phyloP scores from a whole-genome alignment of 2,329 filamentous ascomycete genomes.

The Colletotrichum somersetense region DNA sequence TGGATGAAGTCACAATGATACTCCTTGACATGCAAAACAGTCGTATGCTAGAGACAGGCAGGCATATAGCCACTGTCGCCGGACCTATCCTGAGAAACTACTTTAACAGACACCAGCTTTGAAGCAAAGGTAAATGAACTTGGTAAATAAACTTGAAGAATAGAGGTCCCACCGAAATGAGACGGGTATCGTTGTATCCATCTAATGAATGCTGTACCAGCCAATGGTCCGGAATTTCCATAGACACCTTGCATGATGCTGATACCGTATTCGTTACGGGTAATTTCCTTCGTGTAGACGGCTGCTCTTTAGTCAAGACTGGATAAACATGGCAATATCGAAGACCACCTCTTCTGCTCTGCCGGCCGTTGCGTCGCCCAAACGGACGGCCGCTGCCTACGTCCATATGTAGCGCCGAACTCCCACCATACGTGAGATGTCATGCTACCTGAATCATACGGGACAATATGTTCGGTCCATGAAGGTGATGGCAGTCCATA shows the following conservation, averaged over 20 bases:
- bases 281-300: background rate
- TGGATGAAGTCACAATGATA: background rate
- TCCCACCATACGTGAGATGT: no score
- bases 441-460: background rate
- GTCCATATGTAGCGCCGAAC: no score
- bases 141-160: background rate
- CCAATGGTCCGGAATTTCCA: background rate
- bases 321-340: background rate
- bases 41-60: background rate
- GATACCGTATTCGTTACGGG: no score
- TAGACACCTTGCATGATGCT: background rate
- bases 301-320: background rate
- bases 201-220: conserved; percentile 5
- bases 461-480: background rate
- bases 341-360: background rate
- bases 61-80: background rate
- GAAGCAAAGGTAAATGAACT: background rate
- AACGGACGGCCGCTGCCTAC: no score
- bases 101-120: background rate
- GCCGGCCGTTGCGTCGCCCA: background rate
- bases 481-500: background rate
- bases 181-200: conserved; percentile 37
- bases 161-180: conserved; percentile 23
- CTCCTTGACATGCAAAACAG: background rate
- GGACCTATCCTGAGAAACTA: background rate